These are phyloP conservation scores for Rubroboletus pulcherrimus DNA, from an alignment of 768 basidiomycete species.

Conservation along the genomic window DNA sequence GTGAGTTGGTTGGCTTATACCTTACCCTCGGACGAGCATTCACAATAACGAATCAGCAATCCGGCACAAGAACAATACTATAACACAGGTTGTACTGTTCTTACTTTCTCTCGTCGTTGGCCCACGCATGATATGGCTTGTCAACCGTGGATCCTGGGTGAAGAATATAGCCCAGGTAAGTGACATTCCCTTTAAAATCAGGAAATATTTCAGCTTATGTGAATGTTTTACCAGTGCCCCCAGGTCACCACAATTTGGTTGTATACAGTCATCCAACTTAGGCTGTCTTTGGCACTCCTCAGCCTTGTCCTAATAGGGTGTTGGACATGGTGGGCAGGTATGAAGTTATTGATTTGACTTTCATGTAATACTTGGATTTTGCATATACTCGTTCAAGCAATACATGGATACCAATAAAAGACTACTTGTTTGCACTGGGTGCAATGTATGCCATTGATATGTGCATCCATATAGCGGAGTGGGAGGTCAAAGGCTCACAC, in stretches of 20 bases:
- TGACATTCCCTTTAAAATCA: neutral
- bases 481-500: neutral
- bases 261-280: conserved; percentile 67
- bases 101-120: conserved; percentile 55
- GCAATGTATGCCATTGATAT: conserved; percentile 11
- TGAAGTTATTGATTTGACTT: conserved; percentile 41
- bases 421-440: neutral
- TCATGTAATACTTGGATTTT: neutral
- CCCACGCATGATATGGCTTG: conserved; percentile 63
- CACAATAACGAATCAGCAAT: conserved; percentile 37
- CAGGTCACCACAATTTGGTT: conserved; percentile 79
- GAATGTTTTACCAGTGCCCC: conserved; percentile 49
- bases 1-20: conserved; percentile 12
- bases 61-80: conserved; percentile 55
- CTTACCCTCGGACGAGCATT: neutral
- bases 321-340: conserved; percentile 61
- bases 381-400: neutral
- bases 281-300: conserved; percentile 56
- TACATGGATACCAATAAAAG: neutral
- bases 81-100: conserved; percentile 57
- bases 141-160: conserved; percentile 67
- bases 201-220: neutral
- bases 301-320: conserved; percentile 50
- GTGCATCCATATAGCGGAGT: neutral
- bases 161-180: conserved; percentile 72